Evolutionary conservation across 2,329 filamentous ascomycete species (phyloP), one percentile per base, ranked within the genome.

Genomic region (Macrophomina phaseolina): DNA sequence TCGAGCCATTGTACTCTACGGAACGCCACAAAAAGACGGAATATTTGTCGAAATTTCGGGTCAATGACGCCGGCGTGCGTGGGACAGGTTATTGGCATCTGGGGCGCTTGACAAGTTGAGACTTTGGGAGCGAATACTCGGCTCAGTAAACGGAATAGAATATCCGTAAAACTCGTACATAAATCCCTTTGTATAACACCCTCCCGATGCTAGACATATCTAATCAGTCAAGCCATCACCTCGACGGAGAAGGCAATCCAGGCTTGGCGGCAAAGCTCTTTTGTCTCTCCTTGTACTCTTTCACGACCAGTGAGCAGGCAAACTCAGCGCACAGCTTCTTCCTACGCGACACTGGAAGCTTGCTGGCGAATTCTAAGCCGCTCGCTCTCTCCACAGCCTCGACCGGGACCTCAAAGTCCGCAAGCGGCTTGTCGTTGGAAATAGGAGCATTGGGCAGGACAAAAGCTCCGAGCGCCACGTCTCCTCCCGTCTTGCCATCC

Each of bases 401-500:
- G 45, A 99, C 77, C 0, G 95, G 94, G 32, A 98, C 95, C 83
- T 98, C 94, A 75, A 99, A 99, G 76, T 97, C 93, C 62, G 87
- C 84, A 72, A 99, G 83, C 60, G 91, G 92, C 83, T 95, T 97
- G 68, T 89, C 85, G 79, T 97, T 99, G 45, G 91, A 84, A 72
- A 99, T 99, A 18, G 82, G 85, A 1, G 93, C 93, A 78, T 99
- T 99, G 16, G 95, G 95, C 73, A 99, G 84, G 64, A 99, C 94
- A 75, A 99, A 99, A 7, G 95, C 95, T 53, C 92, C 95, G 42
- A 99, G 82, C 38, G 93, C 93, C 40, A 99, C 95, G 11, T 76
- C 75, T 18, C 92, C 91, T 9, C 77, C 80, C 2, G 78, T 73
- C 67, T 76, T 80, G 3, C 91, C 91, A 74, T 97, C 93, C 81